These are phyloP conservation scores for Trichoderma arundinaceum DNA, from an alignment of 2,329 filamentous ascomycete species.

Conservation along the genomic window DNA sequence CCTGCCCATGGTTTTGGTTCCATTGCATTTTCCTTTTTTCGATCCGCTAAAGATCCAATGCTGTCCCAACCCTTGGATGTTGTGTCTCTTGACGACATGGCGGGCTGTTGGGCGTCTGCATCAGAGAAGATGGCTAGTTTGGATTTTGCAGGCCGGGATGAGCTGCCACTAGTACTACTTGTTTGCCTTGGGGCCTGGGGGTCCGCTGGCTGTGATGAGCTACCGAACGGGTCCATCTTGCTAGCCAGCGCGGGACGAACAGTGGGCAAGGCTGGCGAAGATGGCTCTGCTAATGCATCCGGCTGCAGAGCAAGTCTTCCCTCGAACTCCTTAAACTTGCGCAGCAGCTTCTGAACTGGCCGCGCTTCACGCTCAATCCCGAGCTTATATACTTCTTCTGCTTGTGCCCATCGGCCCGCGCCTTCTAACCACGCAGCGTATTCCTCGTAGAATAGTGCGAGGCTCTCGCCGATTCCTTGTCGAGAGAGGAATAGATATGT, in stretches of 20 bases:
- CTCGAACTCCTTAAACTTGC: slow-evolving; percentile 94
- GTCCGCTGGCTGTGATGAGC: slow-evolving; percentile 60
- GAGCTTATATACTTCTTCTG: slow-evolving; percentile 89
- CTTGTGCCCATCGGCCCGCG: slow-evolving; percentile 83
- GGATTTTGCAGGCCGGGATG: slow-evolving; percentile 70
- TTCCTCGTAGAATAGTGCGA: slow-evolving; percentile 96
- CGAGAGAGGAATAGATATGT: slow-evolving; percentile 90
- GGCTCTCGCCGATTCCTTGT: slow-evolving; percentile 81
- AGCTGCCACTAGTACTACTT: slow-evolving; percentile 53
- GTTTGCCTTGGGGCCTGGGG: slow-evolving; percentile 68
- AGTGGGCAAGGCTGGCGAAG: slow-evolving; percentile 84
- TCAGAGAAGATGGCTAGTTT: slow-evolving; percentile 95
- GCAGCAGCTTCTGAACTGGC: slow-evolving; percentile 77
- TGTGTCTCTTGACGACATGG: slow-evolving; percentile 57
- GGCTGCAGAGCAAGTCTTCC: slow-evolving; percentile 71
- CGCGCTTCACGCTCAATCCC: slow-evolving; percentile 88
- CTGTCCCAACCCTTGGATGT: slow-evolving; percentile 83
- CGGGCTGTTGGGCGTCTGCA: slow-evolving; percentile 64
- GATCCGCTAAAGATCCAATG: slow-evolving; percentile 82
- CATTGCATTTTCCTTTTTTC: slow-evolving; percentile 91
- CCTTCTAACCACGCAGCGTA: slow-evolving; percentile 92
- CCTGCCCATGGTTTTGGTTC: slow-evolving; percentile 91
- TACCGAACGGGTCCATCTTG: slow-evolving; percentile 82
- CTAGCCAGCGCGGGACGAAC: slow-evolving; percentile 82
- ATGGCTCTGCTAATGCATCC: slow-evolving; percentile 68